Conservation (phyloP, 495 filamentous ascomycete genomes). For the Peziza echinospora region DNA sequence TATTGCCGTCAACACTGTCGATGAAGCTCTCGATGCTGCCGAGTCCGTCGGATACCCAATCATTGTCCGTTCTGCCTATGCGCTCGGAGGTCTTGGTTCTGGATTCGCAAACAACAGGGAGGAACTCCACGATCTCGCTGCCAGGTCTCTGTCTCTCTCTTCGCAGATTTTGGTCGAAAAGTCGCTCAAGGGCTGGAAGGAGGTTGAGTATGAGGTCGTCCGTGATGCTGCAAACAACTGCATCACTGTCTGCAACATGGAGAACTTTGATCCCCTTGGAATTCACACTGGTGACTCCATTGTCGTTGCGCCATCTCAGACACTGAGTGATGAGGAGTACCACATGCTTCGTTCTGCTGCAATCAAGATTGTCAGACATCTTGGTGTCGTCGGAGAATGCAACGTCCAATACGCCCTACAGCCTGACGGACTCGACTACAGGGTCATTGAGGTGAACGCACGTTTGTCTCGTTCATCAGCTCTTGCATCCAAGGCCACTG, state of each 20-base stretch:
- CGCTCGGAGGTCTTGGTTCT: slow-evolving; percentile 83
- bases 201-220: slow-evolving; percentile 94
- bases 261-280: slow-evolving; percentile 93
- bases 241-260: slow-evolving; percentile 99
- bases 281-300: slow-evolving; percentile 96
- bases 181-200: slow-evolving; percentile 98
- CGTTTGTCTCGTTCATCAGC: slow-evolving; percentile 92
- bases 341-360: slow-evolving; percentile 95
- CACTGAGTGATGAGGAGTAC: slow-evolving; percentile 89
- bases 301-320: slow-evolving; percentile 88
- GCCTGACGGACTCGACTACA: slow-evolving; percentile 83
- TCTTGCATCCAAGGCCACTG: slow-evolving; percentile 90
- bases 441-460: slow-evolving; percentile 96
- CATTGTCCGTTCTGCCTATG: slow-evolving; percentile 90
- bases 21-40: slow-evolving; percentile 75
- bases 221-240: slow-evolving; percentile 89
- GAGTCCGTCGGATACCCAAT: slow-evolving; percentile 81
- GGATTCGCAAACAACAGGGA: slow-evolving; percentile 91
- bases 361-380: slow-evolving; percentile 86
- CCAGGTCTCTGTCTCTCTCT: slow-evolving; percentile 79
- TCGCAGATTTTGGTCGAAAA: slow-evolving; percentile 97
- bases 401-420: slow-evolving; percentile 96
- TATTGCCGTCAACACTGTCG: slow-evolving; percentile 70
- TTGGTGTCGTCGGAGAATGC: slow-evolving; percentile 91
- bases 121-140: slow-evolving; percentile 78